Conservation (phyloP, 768 basidiomycete genomes). For the Tricholoma flavovirens region DNA sequence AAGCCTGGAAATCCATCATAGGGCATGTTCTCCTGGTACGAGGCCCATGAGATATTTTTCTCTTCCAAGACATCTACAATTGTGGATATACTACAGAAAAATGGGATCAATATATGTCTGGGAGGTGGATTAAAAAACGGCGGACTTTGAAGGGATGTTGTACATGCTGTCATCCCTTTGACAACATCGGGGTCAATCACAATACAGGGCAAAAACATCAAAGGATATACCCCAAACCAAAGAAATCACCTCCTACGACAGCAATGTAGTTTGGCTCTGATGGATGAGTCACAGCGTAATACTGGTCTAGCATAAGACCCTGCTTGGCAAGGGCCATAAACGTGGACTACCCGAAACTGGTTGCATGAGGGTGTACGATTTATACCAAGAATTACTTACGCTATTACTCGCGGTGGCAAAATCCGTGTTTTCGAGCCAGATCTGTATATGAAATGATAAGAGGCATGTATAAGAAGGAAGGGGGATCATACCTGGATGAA, state of each 20-base stretch:
- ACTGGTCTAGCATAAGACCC: constrained; percentile 43
- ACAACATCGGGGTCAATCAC: constrained; percentile 20
- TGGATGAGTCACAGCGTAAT: constrained; percentile 49
- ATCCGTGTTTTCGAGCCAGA: constrained; percentile 64
- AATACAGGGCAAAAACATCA: constrained; percentile 12
- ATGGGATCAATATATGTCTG: not conserved
- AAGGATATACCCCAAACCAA: not conserved
- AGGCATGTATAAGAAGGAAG: not conserved
- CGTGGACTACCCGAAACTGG: constrained; percentile 10
- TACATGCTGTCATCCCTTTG: constrained; percentile 36
- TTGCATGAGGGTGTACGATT: constrained; percentile 8
- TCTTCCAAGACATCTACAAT: constrained; percentile 56
- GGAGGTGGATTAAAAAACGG: not conserved
- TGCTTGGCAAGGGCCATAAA: constrained; percentile 38
- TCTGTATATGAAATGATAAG: constrained; percentile 10
- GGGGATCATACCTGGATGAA: constrained; percentile 12
- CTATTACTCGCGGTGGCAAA: constrained; percentile 28
- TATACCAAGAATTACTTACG: not conserved
- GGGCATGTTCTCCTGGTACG: constrained; percentile 59
- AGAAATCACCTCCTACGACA: not conserved
- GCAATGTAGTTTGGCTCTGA: constrained; percentile 60
- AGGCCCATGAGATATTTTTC: constrained; percentile 52
- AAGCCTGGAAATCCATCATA: constrained; percentile 40
- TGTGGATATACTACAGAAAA: constrained; percentile 33
- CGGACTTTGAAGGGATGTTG: constrained; percentile 32